Evolutionary conservation across 345 rosid species (phyloP), one percentile per base, ranked within the genome.

Genomic region (Bruguiera parviflora): DNA sequence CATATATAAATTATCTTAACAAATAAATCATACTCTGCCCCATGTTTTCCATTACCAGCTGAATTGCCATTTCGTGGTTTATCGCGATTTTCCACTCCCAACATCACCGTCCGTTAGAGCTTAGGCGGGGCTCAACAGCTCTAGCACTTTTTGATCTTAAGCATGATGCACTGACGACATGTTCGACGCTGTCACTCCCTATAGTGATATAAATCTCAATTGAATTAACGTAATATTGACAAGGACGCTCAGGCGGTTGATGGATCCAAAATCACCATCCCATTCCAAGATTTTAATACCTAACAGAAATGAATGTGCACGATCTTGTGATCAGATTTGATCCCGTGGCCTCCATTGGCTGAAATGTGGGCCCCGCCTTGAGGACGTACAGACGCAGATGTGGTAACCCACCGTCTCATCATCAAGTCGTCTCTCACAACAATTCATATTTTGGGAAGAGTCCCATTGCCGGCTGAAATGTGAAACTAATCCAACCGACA

Each of bases 391-490:
- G 20, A 20, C 71, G 20, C 21, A 53, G 75, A 82, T 65, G 57
- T 32, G 22, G 53, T 49, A 79, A 77, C 86, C 83, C 78, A 74
- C 86, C 22, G 55, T 77, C 58, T 72, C 82, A 75, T 80, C 80
- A 77, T 68, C 74, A 11, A 2, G 5, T 57, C 7, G 5, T 11
- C 9, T 8, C 0, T 1, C 6, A 21, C 18, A 18, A 7, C 25
- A 6, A 35, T 37, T 37, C 46, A 9, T 37, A 37, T 37, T 37
- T 37, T 10, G 46, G 13, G 1, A 37, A 9, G 13, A 8, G 3
- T 10, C 3, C 13, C 46, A 2, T 37, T 10, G 2, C 6, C 8
- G 35, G 35, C n/a, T n/a, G 64, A 72, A 67, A 22, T 28, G 24
- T 64, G 77, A 61, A 67, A 61, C 51, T 18, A 53, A 43, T 58